Base-by-base conservation (phyloP, 192 early-diverging fungal species). In the Geranomyces variabilis region DNA sequence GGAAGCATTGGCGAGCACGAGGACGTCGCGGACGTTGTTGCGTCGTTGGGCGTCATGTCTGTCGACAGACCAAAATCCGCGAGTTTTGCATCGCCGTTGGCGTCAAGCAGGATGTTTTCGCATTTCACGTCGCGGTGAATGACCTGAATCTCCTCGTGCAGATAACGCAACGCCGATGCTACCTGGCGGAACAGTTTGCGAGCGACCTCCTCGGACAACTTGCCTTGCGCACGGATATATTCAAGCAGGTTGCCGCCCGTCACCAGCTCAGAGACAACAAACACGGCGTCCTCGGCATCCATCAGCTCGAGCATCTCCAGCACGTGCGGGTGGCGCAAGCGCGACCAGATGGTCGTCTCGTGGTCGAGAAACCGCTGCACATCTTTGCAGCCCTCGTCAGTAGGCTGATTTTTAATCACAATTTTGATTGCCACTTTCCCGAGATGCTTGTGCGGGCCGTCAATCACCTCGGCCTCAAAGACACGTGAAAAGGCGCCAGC, bases 111-210 rank as follows among this genome's bases (percentile, higher is more conserved):
- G 26, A 96, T 83, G 77, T 98, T 98, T 71, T 98, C 96, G 12
- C 92, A 86, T 77, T 98, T 98, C 66, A 98, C 81, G 72, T 98
- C 96, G 15, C 92, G 88, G 75, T 98, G 96, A 1, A 86, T 87
- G 53, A 93, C 81, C 26, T 88, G 86, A 31, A 86, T 81, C 60
- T 87, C 80, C 53, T 81, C 64, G 75, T 97, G 97, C 53, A 97
- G 64, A 75, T 97, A 96, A 10, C 82, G 70, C 0, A 99, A 75
- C 13, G 90, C 93, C 6, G 82, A 76, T 1, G 84, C 89, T 9
- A 96, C 51, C 77, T 97, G 92, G 6, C 78, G 75, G 72, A 97
- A 94, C 47, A 95, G 78, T 24, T 49, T 69, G 15, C 79, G 67
- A 0, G 86, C 88, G 17, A 80, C 29, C 36, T 66, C 66, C 75